A percentile compares a stretch with the other conserved stretches of the same genome.
These are phyloP conservation scores for Penicillium cosmopolitanum DNA, from an alignment of 495 filamentous ascomycete species.

Conservation along the genomic window DNA sequence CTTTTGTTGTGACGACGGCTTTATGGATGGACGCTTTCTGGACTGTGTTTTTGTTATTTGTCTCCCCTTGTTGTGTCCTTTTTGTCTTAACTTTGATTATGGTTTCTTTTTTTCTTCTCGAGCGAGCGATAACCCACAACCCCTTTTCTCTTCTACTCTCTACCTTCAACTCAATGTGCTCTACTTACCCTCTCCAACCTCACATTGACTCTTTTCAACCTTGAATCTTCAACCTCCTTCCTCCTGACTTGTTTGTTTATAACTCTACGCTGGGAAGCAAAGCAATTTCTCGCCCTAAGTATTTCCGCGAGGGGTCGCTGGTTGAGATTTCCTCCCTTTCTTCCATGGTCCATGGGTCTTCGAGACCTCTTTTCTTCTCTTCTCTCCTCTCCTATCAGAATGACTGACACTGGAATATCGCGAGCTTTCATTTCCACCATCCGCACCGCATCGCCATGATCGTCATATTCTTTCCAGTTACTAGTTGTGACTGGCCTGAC, in stretches of 20 bases:
- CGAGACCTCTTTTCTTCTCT: background rate
- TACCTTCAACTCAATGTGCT: background rate
- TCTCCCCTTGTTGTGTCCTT: background rate
- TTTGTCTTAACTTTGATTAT: background rate
- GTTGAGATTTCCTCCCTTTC: background rate
- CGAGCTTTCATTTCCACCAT: background rate
- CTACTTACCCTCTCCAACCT: background rate
- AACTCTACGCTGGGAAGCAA: conserved; percentile 1
- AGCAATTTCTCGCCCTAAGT: conserved; percentile 7
- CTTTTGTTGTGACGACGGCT: conserved; percentile 35
- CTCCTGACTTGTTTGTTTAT: conserved; percentile 9
- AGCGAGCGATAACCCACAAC: conserved; percentile 42
- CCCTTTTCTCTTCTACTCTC: conserved; percentile 21
- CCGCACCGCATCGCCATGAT: background rate
- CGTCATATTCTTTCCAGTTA: background rate
- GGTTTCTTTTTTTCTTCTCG: conserved; percentile 14
- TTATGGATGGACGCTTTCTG: conserved; percentile 43
- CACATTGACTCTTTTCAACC: conserved; percentile 43
- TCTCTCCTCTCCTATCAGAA: background rate
- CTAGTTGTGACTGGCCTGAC: background rate
- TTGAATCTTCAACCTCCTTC: conserved; percentile 3
- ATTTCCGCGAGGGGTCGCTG: conserved; percentile 1
- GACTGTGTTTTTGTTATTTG: conserved; percentile 19
- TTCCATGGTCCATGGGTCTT: background rate
- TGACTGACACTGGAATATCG: background rate